phyloP scores from a whole-genome alignment of 352 stramenopile species.

The Pythium brachiatum region DNA sequence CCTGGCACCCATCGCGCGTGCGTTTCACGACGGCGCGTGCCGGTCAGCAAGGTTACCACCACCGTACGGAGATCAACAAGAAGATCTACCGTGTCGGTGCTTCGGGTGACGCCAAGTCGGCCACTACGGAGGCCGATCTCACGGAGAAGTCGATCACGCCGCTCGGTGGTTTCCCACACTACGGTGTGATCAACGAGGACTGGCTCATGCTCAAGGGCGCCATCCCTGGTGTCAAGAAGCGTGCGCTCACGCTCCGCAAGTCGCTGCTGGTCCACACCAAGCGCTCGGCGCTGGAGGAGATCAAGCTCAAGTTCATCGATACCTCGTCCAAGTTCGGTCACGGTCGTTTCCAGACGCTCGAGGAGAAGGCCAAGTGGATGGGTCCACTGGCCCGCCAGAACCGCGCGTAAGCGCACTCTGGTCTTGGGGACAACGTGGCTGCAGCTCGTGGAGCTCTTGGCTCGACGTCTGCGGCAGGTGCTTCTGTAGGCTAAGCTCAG shows the following conservation, averaged over 20 bases:
- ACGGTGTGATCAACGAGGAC: constrained; percentile 99
- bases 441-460: not conserved
- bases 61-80: constrained; percentile 99
- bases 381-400: constrained; percentile 94
- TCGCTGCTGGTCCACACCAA: constrained; percentile 97
- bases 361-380: constrained; percentile 99
- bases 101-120: constrained; percentile 91
- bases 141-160: constrained; percentile 99
- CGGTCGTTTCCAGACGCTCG: constrained; percentile 99
- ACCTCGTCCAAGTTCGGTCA: constrained; percentile 99
- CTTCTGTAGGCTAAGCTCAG: not conserved
- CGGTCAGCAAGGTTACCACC: constrained; percentile 99
- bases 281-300: constrained; percentile 96
- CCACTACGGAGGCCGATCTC: constrained; percentile 98
- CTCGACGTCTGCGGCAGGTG: not conserved
- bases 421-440: not conserved
- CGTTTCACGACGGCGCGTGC: constrained; percentile 97
- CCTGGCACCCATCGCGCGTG: constrained; percentile 99
- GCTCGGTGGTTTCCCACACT: constrained; percentile 99
- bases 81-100: constrained; percentile 99
- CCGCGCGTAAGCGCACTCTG: constrained; percentile 58
- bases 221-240: constrained; percentile 98
- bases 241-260: constrained; percentile 98
- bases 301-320: constrained; percentile 96
- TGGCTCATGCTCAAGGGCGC: constrained; percentile 99